A percentile compares a stretch with the other conserved stretches of the same genome.
phyloP scores from a whole-genome alignment of 23 red algal species.

The Gracilaria vermiculophylla region DNA sequence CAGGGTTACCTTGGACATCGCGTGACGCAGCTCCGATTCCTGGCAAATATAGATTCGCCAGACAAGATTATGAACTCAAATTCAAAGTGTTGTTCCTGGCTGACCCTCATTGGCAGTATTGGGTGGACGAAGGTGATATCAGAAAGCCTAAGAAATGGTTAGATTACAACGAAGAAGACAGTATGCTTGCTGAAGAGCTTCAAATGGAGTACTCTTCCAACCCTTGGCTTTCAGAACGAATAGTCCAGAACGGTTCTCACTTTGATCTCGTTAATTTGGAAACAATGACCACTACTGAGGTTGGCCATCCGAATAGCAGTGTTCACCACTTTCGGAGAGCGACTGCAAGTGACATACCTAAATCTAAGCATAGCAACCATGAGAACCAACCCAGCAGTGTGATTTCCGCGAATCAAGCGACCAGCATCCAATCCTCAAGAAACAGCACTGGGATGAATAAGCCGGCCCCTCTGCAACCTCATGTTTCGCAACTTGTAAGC shows the following conservation, averaged over 20 bases:
- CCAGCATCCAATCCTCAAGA: not conserved
- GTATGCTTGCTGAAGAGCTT: conserved; percentile 52
- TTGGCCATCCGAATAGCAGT: conserved; percentile 61
- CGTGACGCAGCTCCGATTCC: conserved; percentile 16
- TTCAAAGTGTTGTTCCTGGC: not conserved
- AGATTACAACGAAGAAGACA: conserved; percentile 53
- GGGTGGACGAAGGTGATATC: conserved; percentile 74
- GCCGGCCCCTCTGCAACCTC: not conserved
- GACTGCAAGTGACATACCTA: not conserved
- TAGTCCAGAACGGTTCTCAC: conserved; percentile 51
- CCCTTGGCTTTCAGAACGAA: conserved; percentile 38
- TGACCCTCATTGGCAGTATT: conserved; percentile 64
- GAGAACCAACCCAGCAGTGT: not conserved
- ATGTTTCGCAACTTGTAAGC: not conserved
- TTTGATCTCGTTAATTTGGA: conserved; percentile 67
- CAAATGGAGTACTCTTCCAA: conserved; percentile 56
- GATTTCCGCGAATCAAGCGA: conserved; percentile 4
- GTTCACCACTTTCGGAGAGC: conserved; percentile 57
- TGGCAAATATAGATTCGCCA: conserved; percentile 57
- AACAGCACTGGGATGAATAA: not conserved
- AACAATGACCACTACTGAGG: conserved; percentile 64
- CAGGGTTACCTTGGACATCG: conserved; percentile 9
- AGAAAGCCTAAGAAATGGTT: conserved; percentile 61
- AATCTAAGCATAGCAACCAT: not conserved
- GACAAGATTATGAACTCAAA: conserved; percentile 47